phyloP scores from a whole-genome alignment of 345 rosid species.

The Firmiana major region DNA sequence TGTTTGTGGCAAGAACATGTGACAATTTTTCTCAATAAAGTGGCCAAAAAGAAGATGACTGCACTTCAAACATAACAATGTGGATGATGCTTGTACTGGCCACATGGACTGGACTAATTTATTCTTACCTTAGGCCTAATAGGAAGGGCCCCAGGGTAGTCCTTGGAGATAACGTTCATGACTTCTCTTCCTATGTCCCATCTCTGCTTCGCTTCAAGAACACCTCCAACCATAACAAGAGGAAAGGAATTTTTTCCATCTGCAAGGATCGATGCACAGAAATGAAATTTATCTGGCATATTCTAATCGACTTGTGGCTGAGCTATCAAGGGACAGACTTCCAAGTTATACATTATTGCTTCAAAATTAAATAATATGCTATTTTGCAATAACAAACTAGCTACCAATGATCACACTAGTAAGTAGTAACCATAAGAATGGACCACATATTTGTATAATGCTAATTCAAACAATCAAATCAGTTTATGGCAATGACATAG shows the following conservation, averaged over 20 bases:
- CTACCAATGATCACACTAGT: background rate
- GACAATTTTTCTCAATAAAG: background rate
- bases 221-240: conserved; percentile 80
- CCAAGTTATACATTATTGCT: background rate
- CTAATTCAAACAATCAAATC: background rate
- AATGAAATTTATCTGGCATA: background rate
- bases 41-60: background rate
- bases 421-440: background rate
- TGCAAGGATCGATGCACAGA: conserved; percentile 28
- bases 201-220: conserved; percentile 59
- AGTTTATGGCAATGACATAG: background rate
- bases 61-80: background rate
- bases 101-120: background rate
- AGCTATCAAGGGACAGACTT: background rate
- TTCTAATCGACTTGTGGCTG: conserved; percentile 1
- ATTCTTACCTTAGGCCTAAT: conserved; percentile 60
- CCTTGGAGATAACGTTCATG: conserved; percentile 42
- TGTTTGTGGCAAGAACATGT: background rate
- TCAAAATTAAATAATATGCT: background rate
- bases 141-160: conserved; percentile 47
- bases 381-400: background rate
- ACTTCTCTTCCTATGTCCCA: conserved; percentile 79
- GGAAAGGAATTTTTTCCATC: conserved; percentile 60
- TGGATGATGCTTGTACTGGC: background rate
- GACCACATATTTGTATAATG: background rate